Percentiles rank a stretch among this genome's conserved stretches.
These are phyloP conservation scores for Neophaeococcomyces mojaviensis DNA, from an alignment of 2,329 filamentous ascomycete genomes.

Conservation along the genomic window DNA sequence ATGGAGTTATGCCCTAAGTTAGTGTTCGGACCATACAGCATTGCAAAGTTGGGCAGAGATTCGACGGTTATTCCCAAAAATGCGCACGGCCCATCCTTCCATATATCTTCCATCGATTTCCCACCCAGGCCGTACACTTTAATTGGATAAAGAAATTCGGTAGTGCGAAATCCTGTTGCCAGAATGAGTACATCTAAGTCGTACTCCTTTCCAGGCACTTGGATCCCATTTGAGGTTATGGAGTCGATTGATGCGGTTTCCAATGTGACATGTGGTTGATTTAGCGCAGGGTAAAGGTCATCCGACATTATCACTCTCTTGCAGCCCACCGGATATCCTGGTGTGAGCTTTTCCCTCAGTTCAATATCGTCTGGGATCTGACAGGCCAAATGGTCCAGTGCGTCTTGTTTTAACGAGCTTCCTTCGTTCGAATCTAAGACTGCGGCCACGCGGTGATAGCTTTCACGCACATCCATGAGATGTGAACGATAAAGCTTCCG, in stretches of 20 bases:
- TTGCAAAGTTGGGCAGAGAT: slow-evolving; percentile 47
- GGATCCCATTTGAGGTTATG: slow-evolving; percentile 42
- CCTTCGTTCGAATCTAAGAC: too few relatives aligned
- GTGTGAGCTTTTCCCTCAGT: slow-evolving; percentile 47
- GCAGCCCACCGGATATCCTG: slow-evolving; percentile 44
- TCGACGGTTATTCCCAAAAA: slow-evolving; percentile 46
- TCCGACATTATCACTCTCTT: slow-evolving; percentile 43
- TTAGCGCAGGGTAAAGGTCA: slow-evolving; percentile 49
- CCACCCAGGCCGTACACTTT: slow-evolving; percentile 41
- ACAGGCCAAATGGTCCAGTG: slow-evolving; percentile 34
- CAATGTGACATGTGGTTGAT: slow-evolving; percentile 40
- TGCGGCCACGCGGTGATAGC: slow-evolving; percentile 39
- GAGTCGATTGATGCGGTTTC: slow-evolving; percentile 44
- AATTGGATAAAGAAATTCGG: slow-evolving; percentile 54
- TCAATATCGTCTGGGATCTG: slow-evolving; percentile 44
- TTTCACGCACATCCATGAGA: slow-evolving; percentile 49
- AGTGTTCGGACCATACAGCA: slow-evolving; percentile 54
- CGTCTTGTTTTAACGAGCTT: too few relatives aligned
- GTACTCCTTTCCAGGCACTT: slow-evolving; percentile 36
- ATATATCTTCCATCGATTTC: slow-evolving; percentile 42
- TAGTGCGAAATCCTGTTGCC: slow-evolving; percentile 53
- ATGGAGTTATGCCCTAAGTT: slow-evolving; percentile 51
- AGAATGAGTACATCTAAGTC: slow-evolving; percentile 51
- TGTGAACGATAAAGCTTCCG: slow-evolving; percentile 43
- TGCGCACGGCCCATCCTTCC: slow-evolving; percentile 47